Conservation (phyloP, 2,329 filamentous ascomycete species). For the Sordariomycetes sp. region DNA sequence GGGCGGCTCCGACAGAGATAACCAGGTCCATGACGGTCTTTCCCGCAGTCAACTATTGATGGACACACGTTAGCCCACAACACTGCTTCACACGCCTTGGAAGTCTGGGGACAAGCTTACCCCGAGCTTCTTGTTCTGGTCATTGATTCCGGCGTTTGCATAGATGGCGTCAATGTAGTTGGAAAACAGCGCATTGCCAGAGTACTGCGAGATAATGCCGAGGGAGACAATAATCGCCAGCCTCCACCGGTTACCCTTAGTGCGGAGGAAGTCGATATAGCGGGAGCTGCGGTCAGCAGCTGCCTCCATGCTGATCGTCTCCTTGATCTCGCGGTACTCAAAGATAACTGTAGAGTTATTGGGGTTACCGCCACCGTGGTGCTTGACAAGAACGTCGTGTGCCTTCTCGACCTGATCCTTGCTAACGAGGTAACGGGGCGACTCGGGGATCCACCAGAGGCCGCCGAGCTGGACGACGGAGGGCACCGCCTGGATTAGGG, state of each 20-base stretch:
- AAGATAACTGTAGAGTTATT: slow-evolving; percentile 52
- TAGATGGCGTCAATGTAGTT: slow-evolving; percentile 58
- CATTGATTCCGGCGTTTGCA: slow-evolving; percentile 46
- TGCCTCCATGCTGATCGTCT: slow-evolving; percentile 49
- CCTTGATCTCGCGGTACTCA: slow-evolving; percentile 55
- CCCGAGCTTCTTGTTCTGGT: slow-evolving; percentile 44
- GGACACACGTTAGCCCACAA: not conserved
- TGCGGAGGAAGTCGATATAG: slow-evolving; percentile 51
- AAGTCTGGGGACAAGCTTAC: slow-evolving; percentile 15
- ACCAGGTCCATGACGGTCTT: slow-evolving; percentile 49
- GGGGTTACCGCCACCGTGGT: slow-evolving; percentile 50
- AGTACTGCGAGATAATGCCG: slow-evolving; percentile 58
- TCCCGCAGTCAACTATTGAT: slow-evolving; percentile 33
- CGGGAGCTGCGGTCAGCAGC: slow-evolving; percentile 32
- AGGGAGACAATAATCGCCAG: slow-evolving; percentile 51
- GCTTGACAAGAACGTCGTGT: slow-evolving; percentile 46
- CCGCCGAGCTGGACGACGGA: slow-evolving; percentile 48
- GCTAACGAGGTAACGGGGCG: slow-evolving; percentile 52
- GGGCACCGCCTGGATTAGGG: slow-evolving; percentile 51
- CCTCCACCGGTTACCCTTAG: slow-evolving; percentile 53
- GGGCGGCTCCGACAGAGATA: slow-evolving; percentile 41
- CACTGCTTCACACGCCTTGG: not conserved
- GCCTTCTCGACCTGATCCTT: slow-evolving; percentile 55
- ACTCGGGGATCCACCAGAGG: slow-evolving; percentile 60
- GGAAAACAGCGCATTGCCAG: slow-evolving; percentile 54